phyloP scores from a whole-genome alignment of 345 rosid species.

The Garcia nutans region DNA sequence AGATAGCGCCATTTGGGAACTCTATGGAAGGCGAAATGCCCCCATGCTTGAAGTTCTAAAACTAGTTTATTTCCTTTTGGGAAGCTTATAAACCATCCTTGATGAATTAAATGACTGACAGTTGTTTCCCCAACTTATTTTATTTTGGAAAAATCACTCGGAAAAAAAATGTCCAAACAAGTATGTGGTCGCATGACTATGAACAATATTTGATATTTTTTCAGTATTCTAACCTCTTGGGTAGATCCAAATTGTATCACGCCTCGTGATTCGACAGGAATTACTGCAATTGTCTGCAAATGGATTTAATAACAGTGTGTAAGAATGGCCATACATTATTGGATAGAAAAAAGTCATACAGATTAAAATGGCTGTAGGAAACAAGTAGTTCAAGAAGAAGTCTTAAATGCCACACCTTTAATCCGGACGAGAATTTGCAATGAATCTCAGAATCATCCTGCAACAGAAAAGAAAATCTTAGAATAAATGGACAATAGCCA shows the following conservation, averaged over 20 bases:
- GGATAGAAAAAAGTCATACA: not conserved
- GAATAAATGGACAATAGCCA: not conserved
- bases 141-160: not conserved
- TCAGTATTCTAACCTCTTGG: slow-evolving; percentile 54
- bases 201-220: slow-evolving; percentile 8
- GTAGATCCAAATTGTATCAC: slow-evolving; percentile 83
- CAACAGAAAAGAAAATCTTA: not conserved
- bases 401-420: slow-evolving; percentile 42
- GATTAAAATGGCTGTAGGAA: not conserved
- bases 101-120: not conserved
- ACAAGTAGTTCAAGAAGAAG: not conserved
- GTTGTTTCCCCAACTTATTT: no score
- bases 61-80: no score
- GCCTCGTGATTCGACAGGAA: slow-evolving; percentile 60
- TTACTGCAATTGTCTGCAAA: slow-evolving; percentile 73
- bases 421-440: slow-evolving; percentile 45
- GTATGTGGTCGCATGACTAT: not conserved
- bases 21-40: not conserved
- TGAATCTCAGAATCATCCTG: slow-evolving; percentile 45
- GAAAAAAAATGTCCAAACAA: not conserved
- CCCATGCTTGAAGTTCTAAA: no score
- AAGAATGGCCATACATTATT: not conserved
- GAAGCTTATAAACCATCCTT: no score
- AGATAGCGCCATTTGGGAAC: not conserved
- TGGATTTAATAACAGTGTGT: slow-evolving; percentile 14